Evolutionary conservation across 2,329 filamentous ascomycete genomes (phyloP).

Genomic region (Fusarium redolens): DNA sequence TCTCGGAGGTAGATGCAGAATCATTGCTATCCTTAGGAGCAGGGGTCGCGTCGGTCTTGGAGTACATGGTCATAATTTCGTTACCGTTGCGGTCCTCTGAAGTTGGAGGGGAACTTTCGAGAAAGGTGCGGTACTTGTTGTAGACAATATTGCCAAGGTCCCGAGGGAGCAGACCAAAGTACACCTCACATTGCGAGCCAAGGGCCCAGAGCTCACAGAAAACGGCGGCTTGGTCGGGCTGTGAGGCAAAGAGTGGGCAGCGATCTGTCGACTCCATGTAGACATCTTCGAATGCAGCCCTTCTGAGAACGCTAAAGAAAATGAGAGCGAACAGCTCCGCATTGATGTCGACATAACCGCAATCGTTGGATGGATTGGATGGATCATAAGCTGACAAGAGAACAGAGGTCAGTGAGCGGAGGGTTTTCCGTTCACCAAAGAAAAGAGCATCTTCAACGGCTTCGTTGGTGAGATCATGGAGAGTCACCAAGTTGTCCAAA

Average conservation of each 20-base stretch:
- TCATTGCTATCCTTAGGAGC: no score
- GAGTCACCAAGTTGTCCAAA: background rate
- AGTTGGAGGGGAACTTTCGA: conserved; percentile 10
- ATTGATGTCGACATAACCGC: conserved; percentile 15
- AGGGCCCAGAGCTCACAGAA: conserved; percentile 38
- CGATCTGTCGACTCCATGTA: conserved; percentile 35
- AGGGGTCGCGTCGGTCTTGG: conserved; percentile 12
- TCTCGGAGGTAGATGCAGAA: background rate
- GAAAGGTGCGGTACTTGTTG: conserved; percentile 17
- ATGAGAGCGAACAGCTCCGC: conserved; percentile 29
- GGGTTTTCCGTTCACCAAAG: background rate
- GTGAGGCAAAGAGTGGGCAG: conserved; percentile 33
- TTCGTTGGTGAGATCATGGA: background rate
- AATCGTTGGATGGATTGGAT: background rate
- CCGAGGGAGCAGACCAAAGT: conserved; percentile 31
- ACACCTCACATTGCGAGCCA: conserved; percentile 34
- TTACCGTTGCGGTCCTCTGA: conserved; percentile 23
- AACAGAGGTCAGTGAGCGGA: background rate
- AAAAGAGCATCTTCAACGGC: background rate
- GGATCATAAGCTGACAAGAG: background rate
- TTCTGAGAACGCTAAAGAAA: conserved; percentile 20
- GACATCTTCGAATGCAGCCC: conserved; percentile 31
- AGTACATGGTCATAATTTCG: conserved; percentile 39
- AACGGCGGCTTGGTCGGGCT: conserved; percentile 34
- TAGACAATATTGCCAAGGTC: conserved; percentile 27